Conservation (phyloP, 2,329 filamentous ascomycete genomes). For the Arthrobotrys entomopaga region DNA sequence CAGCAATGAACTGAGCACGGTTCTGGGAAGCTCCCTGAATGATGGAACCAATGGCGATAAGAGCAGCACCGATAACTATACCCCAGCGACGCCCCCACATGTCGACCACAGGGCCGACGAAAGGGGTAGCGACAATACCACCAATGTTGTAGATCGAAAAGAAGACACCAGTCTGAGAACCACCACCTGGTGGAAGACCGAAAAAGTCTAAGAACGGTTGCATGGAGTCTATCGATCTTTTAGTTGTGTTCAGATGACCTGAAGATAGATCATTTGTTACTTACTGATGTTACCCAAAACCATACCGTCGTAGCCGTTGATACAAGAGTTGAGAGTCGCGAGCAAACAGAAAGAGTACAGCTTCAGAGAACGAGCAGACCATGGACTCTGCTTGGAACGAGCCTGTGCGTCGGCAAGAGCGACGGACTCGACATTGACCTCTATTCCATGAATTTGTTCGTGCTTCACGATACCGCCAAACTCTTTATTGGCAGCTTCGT, state of each 20-base stretch:
- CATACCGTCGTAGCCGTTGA: slow-evolving; percentile 68
- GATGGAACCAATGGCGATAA: slow-evolving; percentile 65
- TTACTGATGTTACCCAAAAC: slow-evolving; percentile 64
- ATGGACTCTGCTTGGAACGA: slow-evolving; percentile 59
- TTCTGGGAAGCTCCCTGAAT: slow-evolving; percentile 64
- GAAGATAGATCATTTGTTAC: not conserved
- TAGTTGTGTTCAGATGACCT: not conserved
- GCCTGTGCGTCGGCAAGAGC: slow-evolving; percentile 53
- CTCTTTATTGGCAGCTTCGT: slow-evolving; percentile 52
- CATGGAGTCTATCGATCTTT: slow-evolving; percentile 61
- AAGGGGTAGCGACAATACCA: slow-evolving; percentile 65
- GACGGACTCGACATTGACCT: slow-evolving; percentile 51
- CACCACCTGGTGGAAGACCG: slow-evolving; percentile 63
- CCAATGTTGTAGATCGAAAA: slow-evolving; percentile 68
- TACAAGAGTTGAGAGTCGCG: slow-evolving; percentile 67
- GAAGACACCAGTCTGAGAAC: slow-evolving; percentile 66
- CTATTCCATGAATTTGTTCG: slow-evolving; percentile 46
- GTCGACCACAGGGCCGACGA: slow-evolving; percentile 66
- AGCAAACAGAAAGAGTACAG: slow-evolving; percentile 66
- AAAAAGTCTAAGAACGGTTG: slow-evolving; percentile 63
- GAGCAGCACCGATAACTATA: slow-evolving; percentile 64
- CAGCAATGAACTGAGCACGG: slow-evolving; percentile 66
- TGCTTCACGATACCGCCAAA: slow-evolving; percentile 53
- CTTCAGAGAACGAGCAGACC: slow-evolving; percentile 63
- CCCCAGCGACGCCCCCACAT: slow-evolving; percentile 65